phyloP scores from a whole-genome alignment of 2,329 filamentous ascomycete genomes.

The Epichloe festucae region DNA sequence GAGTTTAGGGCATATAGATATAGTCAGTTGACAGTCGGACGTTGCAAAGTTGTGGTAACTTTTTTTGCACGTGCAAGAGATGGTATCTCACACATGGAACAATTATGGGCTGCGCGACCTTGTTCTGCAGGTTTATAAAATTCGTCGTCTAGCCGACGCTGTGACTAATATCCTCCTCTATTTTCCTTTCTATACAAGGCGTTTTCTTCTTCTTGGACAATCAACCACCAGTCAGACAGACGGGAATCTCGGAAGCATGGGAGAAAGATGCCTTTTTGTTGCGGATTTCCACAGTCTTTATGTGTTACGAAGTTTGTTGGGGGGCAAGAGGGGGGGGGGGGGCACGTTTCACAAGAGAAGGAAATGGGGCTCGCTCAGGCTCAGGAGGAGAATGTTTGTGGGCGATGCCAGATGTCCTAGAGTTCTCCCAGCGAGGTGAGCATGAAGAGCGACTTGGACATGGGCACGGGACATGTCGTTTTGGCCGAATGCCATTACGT shows the following conservation, averaged over 20 bases:
- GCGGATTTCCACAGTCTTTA: not conserved
- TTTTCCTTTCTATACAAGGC: not conserved
- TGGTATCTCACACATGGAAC: not conserved
- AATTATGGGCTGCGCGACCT: not conserved
- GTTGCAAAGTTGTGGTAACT: not conserved
- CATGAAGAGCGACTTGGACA: not conserved
- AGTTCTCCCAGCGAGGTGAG: not conserved
- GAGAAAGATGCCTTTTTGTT: not conserved
- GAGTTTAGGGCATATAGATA: conserved; percentile 6
- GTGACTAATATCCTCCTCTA: not conserved
- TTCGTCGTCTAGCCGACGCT: not conserved
- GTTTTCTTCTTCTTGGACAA: not conserved
- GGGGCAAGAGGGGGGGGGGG: no score
- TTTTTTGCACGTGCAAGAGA: not conserved
- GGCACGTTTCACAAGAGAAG: no score
- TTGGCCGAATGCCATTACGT: not conserved
- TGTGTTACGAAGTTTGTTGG: not conserved
- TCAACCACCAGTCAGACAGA: not conserved
- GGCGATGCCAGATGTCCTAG: not conserved
- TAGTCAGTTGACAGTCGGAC: not conserved
- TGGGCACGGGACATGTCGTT: not conserved
- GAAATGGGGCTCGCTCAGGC: no score
- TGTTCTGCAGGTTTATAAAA: not conserved
- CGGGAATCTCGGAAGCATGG: not conserved
- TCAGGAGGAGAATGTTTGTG: not conserved